phyloP scores from a whole-genome alignment of 768 basidiomycete species.

The Tricholoma matsutake region DNA sequence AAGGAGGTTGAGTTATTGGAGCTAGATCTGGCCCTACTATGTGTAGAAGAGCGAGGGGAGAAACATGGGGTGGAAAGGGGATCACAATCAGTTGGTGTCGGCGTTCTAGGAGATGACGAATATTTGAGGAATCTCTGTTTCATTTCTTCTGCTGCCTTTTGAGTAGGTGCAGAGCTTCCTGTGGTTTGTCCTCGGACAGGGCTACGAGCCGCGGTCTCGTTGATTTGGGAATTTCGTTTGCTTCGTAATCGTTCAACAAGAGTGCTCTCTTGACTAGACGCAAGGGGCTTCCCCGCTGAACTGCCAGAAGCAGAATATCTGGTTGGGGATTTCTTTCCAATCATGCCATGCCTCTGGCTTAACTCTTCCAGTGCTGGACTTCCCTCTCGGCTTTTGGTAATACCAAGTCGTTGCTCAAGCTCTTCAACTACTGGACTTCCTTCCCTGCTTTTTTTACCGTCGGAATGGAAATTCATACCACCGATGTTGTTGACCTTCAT shows the following conservation, averaged over 20 bases:
- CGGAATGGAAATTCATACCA: slow-evolving; percentile 38
- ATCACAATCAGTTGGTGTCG: slow-evolving; percentile 3
- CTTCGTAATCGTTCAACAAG: slow-evolving; percentile 20
- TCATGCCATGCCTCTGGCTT: slow-evolving; percentile 39
- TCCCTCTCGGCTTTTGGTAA: slow-evolving; percentile 49
- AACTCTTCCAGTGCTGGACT: slow-evolving; percentile 55
- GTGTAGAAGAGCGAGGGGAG: slow-evolving; percentile 20
- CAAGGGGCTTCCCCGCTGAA: slow-evolving; percentile 16
- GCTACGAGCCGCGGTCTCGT: slow-evolving; percentile 16
- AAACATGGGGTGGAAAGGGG: neutral
- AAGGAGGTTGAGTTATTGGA: neutral
- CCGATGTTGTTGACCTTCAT: slow-evolving; percentile 40
- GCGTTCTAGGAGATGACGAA: slow-evolving; percentile 24
- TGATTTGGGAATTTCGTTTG: slow-evolving; percentile 10
- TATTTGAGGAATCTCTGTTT: slow-evolving; percentile 50
- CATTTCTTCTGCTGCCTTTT: slow-evolving; percentile 61
- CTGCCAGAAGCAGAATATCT: slow-evolving; percentile 21
- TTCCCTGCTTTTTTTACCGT: slow-evolving; percentile 40
- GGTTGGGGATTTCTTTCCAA: slow-evolving; percentile 30
- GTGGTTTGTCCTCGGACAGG: slow-evolving; percentile 22
- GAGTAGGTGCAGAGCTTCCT: slow-evolving; percentile 35
- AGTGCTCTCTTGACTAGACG: slow-evolving; percentile 26
- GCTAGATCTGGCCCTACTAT: slow-evolving; percentile 12
- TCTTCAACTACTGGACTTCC: slow-evolving; percentile 63
- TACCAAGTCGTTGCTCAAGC: slow-evolving; percentile 57